Conservation (phyloP, 2,329 filamentous ascomycete genomes). For the Claviceps capensis region DNA sequence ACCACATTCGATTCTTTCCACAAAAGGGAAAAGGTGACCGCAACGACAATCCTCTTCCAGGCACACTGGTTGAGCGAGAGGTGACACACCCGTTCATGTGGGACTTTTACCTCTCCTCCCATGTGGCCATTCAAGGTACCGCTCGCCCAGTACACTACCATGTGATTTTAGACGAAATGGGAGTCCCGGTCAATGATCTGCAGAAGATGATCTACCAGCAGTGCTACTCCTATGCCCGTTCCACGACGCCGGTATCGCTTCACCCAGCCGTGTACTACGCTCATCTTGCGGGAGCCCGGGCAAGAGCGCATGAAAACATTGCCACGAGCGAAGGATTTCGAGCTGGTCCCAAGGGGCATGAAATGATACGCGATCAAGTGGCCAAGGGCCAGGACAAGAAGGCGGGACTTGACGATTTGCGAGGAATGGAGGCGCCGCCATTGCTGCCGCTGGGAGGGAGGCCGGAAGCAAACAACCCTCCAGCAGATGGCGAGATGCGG, state of each 20-base stretch:
- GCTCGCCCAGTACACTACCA: slow-evolving; percentile 87
- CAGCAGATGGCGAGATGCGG: slow-evolving; percentile 15
- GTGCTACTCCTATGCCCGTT: slow-evolving; percentile 84
- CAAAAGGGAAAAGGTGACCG: slow-evolving; percentile 45
- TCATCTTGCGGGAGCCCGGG: slow-evolving; percentile 73
- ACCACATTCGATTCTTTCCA: slow-evolving; percentile 89
- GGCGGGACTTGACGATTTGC: slow-evolving; percentile 9
- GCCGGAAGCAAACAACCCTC: slow-evolving; percentile 9
- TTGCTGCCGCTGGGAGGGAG: slow-evolving; percentile 19
- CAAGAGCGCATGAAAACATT: slow-evolving; percentile 55
- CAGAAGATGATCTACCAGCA: slow-evolving; percentile 90
- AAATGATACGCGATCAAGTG: slow-evolving; percentile 23
- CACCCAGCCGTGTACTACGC: slow-evolving; percentile 93
- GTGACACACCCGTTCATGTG: slow-evolving; percentile 86
- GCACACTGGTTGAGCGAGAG: slow-evolving; percentile 75
- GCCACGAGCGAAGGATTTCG: slow-evolving; percentile 30
- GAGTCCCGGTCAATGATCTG: slow-evolving; percentile 51
- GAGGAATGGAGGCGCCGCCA: slow-evolving; percentile 15
- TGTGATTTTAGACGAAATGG: slow-evolving; percentile 70
- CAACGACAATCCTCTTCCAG: slow-evolving; percentile 73
- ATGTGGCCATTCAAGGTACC: slow-evolving; percentile 79
- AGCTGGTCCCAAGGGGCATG: slow-evolving; percentile 29
- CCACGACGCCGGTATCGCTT: slow-evolving; percentile 81
- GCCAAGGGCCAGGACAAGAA: slow-evolving; percentile 21
- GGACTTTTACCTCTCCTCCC: slow-evolving; percentile 60